Evolutionary conservation across 208 protist genomes (phyloP), one percentile per base, ranked within the genome.

Genomic region (Acanthamoeba royreba): DNA sequence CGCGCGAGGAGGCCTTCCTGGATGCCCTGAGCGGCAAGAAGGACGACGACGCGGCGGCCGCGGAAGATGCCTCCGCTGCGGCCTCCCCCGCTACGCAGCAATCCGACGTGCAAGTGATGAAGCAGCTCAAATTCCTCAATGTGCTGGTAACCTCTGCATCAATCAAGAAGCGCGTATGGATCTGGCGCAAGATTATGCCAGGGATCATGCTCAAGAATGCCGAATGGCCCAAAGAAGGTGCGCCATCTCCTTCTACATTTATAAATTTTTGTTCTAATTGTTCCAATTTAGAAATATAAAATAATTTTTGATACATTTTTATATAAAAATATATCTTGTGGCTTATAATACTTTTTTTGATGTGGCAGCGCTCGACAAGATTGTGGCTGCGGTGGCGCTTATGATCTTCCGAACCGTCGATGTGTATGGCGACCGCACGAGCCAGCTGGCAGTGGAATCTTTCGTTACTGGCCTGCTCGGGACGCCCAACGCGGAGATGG

Each of bases 181-280:
- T 93, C 25, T 93, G 89, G 89, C 61, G 69, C 43, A 93, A 93
- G 46, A 83, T 83, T 53, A 33, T 93, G 2, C 89, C 89, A 49
- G 85, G 85, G 38, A 74, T 61, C 53, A 55, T 92, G 52, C 43
- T 92, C 25, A 4, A 74, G 55, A 72, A 74, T 40, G 40, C 53
- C 17, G 85, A 63, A 52, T 92, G 55, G 85, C 15, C n/a, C n/a
- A 92, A 92, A 72, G 85, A 92, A 92, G 85, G 85, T 92, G 40
- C 74, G 58, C 8, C 11, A 45, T 31, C n/a, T 66, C n/a, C n/a
- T n/a, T n/a, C n/a, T n/a, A n/a, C n/a, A n/a, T 52, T 1, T 17
- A 38, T 40, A 9, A 79, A 13, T 79, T 19, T 22, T n/a, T 22
- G 13, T 22, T 58, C 49, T 58, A 0, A 4, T 31, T 69, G 28